A percentile compares a stretch with the other conserved stretches of the same genome.
phyloP scores from a whole-genome alignment of 2,329 filamentous ascomycete species.

The Metarhizium sp. region DNA sequence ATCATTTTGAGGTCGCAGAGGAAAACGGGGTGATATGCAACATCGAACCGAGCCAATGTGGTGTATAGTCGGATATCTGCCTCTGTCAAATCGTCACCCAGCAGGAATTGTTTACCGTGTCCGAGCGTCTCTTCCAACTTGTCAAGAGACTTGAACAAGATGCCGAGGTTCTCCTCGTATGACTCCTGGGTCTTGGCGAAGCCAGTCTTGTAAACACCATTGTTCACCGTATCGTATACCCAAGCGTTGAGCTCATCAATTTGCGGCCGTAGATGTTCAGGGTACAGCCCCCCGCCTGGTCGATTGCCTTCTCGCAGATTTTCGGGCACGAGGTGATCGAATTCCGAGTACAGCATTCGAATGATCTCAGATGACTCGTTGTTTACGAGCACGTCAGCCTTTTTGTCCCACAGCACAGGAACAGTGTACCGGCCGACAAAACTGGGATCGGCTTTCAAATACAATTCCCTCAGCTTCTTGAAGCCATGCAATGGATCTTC shows the following conservation, averaged over 20 bases:
- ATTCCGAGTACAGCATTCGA: too few species aligned
- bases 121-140: too few species aligned
- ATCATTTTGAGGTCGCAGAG: conserved; percentile 56
- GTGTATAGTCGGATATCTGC: conserved; percentile 58
- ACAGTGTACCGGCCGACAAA: conserved; percentile 67
- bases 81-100: too few species aligned
- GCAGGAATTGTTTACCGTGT: too few species aligned
- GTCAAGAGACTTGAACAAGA: too few species aligned
- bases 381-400: conserved; percentile 62
- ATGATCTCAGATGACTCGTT: conserved; percentile 59
- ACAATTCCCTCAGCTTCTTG: too few species aligned
- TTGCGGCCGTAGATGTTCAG: conserved; percentile 36
- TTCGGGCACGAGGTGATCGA: too few species aligned
- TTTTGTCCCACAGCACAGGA: conserved; percentile 62
- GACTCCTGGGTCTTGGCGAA: too few species aligned
- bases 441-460: conserved; percentile 49
- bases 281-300: conserved; percentile 47
- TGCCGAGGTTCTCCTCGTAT: too few species aligned
- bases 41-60: conserved; percentile 59
- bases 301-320: conserved; percentile 40
- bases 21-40: conserved; percentile 58
- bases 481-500: too few species aligned
- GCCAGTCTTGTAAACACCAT: too few species aligned
- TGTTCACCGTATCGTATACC: conserved; percentile 46
- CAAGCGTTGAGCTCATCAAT: conserved; percentile 61